Evolutionary conservation across 306 rosid species (phyloP).

Genomic region (Trichosanthes cucumerina): DNA sequence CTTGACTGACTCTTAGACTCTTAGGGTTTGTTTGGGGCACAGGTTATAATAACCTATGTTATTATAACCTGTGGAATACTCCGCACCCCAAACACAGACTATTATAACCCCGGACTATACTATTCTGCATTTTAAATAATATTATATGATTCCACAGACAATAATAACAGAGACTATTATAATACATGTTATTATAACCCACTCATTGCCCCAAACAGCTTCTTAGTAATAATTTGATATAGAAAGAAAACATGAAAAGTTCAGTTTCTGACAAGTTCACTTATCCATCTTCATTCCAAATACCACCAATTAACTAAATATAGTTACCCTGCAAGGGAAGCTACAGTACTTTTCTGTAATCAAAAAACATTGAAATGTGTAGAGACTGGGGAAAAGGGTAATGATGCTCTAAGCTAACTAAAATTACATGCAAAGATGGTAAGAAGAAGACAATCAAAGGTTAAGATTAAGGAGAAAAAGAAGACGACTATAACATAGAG

Average conservation of each 20-base stretch:
- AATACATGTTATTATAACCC: too few species aligned
- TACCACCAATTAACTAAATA: neutral
- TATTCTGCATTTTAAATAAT: too few species aligned
- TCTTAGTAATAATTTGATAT: neutral
- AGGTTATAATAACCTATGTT: too few species aligned
- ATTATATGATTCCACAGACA: too few species aligned
- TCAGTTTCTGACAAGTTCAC: neutral
- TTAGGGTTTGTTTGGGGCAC: too few species aligned
- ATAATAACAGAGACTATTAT: too few species aligned
- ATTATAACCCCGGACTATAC: too few species aligned
- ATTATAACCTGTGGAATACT: too few species aligned
- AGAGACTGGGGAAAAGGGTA: neutral
- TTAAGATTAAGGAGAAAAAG: neutral
- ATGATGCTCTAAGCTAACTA: neutral
- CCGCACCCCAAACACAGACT: too few species aligned
- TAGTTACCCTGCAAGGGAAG: neutral
- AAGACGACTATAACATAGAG: neutral
- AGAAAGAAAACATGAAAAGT: neutral
- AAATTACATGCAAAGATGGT: neutral
- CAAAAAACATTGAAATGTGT: neutral
- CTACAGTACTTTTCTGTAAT: neutral
- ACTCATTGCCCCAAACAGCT: too few species aligned
- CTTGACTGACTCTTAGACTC: too few species aligned
- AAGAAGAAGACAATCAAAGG: neutral
- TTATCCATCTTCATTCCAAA: neutral